Base-by-base conservation (phyloP, 108 stramenopile genomes). In the Cyclotella kingstonii region DNA sequence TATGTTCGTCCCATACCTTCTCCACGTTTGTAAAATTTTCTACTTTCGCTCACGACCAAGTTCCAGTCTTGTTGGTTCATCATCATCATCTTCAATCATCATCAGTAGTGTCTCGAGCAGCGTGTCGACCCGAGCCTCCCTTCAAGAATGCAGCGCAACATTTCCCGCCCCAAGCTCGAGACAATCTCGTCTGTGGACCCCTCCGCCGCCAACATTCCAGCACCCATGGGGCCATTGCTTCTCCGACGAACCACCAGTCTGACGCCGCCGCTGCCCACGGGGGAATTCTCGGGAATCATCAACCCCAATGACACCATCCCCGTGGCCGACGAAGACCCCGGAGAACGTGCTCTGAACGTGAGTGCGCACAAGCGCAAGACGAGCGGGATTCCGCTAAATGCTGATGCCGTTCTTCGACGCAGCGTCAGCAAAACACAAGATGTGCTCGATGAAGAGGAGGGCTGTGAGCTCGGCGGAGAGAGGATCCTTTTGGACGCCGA, bases 351-450 rank as follows among this genome's bases (percentile, higher is more conserved):
- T 11, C 27, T 57, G 0, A 44, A 41, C 43, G 46, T 47, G 19
- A 68, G 66, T 30, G 34, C 25, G 2, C 67, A 68, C 50, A 68
- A 68, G 29, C 18, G 50, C n/a, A 68, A 68, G 58, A 29, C 29
- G 7, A 58, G 56, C 1, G 58, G 49, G 1, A 40, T 68, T n/a
- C 67, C 67, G 11, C 31, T 56, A 3, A 51, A 40, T 15, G 57
- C 67, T 4, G 67, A 51, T 7, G 66, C 46, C 18, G 34, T 35
- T 43, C 22, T 34, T 27, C 27, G 14, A 33, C 15, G 27, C 28
- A 2, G 49, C 49, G 14, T 40, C 48, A 3, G 35, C 2, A 7
- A 11, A 14, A 50, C 31, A 14, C 12, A 26, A 4, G 49, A 50
- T 28, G 49, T 27, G 4, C n/a, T n/a, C n/a, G 49, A 50, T 27